These are phyloP conservation scores for Candida tammaniensis DNA, from an alignment of 805 yeast genomes.

Conservation along the genomic window DNA sequence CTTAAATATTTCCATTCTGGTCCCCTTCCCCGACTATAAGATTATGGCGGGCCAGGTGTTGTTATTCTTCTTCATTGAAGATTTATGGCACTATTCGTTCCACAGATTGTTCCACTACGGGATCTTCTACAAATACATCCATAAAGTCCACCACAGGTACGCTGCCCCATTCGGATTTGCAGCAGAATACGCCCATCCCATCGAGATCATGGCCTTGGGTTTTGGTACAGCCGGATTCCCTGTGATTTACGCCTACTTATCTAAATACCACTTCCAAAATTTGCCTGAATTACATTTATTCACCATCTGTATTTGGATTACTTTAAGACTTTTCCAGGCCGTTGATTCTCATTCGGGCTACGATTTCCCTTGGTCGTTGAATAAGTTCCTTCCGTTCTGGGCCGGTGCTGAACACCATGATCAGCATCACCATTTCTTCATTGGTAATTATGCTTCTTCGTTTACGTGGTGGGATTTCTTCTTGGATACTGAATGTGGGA, in stretches of 20 bases:
- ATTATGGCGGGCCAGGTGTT: conserved; percentile 65
- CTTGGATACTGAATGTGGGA: conserved; percentile 88
- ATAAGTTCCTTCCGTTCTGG: conserved; percentile 92
- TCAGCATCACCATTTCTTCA: conserved; percentile 93
- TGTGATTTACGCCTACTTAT: conserved; percentile 72
- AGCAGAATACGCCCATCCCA: conserved; percentile 97
- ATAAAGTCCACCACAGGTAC: conserved; percentile 96
- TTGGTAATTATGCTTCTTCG: conserved; percentile 91
- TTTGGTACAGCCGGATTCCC: conserved; percentile 97
- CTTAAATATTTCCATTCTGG: conserved; percentile 72
- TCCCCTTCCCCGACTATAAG: conserved; percentile 76
- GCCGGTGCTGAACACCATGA: conserved; percentile 99
- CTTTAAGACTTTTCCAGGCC: conserved; percentile 88
- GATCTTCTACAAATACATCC: conserved; percentile 85
- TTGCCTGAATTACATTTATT: conserved; percentile 65
- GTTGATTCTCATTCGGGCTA: conserved; percentile 98
- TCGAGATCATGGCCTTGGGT: conserved; percentile 87
- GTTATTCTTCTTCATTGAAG: conserved; percentile 82
- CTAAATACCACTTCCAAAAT: conserved; percentile 35
- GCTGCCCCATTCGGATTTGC: conserved; percentile 98
- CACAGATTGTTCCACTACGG: conserved; percentile 91
- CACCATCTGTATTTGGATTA: conserved; percentile 88
- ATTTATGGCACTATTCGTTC: conserved; percentile 95
- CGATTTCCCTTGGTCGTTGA: conserved; percentile 96
- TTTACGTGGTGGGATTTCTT: conserved; percentile 96